Evolutionary conservation across 2,329 filamentous ascomycete species (phyloP).

Genomic region (Malbranchea zuffiana): DNA sequence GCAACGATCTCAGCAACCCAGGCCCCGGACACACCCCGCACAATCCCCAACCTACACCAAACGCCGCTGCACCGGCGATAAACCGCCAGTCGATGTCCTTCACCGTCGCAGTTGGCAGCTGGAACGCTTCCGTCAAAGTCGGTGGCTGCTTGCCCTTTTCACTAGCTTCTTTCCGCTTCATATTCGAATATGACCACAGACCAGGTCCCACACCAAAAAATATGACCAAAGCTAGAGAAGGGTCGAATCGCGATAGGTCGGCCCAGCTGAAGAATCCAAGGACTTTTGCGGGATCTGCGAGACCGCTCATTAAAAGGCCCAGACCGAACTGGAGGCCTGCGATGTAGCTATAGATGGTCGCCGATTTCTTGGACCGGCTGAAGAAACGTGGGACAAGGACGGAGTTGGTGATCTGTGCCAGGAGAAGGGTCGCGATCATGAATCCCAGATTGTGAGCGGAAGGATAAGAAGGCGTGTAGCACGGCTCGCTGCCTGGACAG

Average conservation of each 20-base stretch:
- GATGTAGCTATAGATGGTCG: slow-evolving; percentile 33
- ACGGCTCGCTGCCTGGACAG: slow-evolving; percentile 32
- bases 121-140: slow-evolving; percentile 33
- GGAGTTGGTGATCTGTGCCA: slow-evolving; percentile 25
- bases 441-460: slow-evolving; percentile 26
- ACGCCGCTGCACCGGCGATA: slow-evolving; percentile 37
- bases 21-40: slow-evolving; percentile 44
- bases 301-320: slow-evolving; percentile 42
- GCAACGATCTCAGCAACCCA: slow-evolving; percentile 36
- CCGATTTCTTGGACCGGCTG: slow-evolving; percentile 23
- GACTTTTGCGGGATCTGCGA: slow-evolving; percentile 42
- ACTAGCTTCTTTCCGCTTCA: slow-evolving; percentile 20
- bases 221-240: slow-evolving; percentile 40
- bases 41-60: slow-evolving; percentile 44
- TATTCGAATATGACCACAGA: slow-evolving; percentile 26
- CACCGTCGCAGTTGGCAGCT: slow-evolving; percentile 36
- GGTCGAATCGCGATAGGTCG: slow-evolving; percentile 38
- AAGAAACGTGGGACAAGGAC: slow-evolving; percentile 25
- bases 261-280: slow-evolving; percentile 40
- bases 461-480: slow-evolving; percentile 39
- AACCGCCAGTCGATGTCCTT: slow-evolving; percentile 41
- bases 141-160: slow-evolving; percentile 28
- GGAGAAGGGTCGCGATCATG: slow-evolving; percentile 23
- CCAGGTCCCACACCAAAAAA: slow-evolving; percentile 41
- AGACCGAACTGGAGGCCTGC: slow-evolving; percentile 42